A percentile compares a stretch with the other conserved stretches of the same genome.
Evolutionary conservation across 805 yeast genomes (phyloP).

Genomic region (Kodamaea restingae): DNA sequence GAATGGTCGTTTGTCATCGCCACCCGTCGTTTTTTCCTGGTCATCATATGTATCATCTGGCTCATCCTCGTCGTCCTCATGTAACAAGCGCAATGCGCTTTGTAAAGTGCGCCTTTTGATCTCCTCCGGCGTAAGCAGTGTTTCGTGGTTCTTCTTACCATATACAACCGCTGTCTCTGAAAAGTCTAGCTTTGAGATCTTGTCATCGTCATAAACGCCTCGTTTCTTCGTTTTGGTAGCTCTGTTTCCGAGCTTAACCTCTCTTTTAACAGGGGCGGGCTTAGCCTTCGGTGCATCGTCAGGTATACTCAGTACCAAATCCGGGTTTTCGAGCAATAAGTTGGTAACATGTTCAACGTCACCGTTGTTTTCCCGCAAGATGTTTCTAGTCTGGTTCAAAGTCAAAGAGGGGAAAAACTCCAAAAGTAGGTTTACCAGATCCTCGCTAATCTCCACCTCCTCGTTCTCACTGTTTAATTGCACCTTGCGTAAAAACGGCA

Average conservation of each 20-base stretch:
- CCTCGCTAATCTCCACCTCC: slow-evolving; percentile 17
- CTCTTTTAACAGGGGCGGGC: slow-evolving; percentile 11
- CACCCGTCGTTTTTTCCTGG: slow-evolving; percentile 34
- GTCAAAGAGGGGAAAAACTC: slow-evolving; percentile 69
- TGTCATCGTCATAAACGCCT: slow-evolving; percentile 27
- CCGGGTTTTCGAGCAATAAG: slow-evolving; percentile 60
- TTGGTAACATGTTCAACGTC: slow-evolving; percentile 58
- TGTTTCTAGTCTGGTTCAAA: slow-evolving; percentile 40
- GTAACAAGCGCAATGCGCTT: slow-evolving; percentile 58
- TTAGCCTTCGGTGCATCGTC: slow-evolving; percentile 10
- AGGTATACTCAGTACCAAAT: slow-evolving; percentile 27
- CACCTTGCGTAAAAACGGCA: slow-evolving; percentile 41
- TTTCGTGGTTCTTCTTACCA: slow-evolving; percentile 29
- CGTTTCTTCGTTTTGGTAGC: slow-evolving; percentile 10
- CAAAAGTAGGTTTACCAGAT: slow-evolving; percentile 37
- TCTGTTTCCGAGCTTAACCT: slow-evolving; percentile 1
- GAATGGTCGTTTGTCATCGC: slow-evolving; percentile 15
- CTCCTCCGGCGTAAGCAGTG: slow-evolving; percentile 28
- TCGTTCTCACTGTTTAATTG: slow-evolving; percentile 8
- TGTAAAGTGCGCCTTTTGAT: slow-evolving; percentile 54
- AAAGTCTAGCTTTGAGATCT: slow-evolving; percentile 25
- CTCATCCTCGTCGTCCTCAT: slow-evolving; percentile 79
- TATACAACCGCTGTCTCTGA: slow-evolving; percentile 21
- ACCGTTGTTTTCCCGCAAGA: slow-evolving; percentile 46
- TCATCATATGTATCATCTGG: slow-evolving; percentile 75